phyloP scores from a whole-genome alignment of 768 basidiomycete genomes.

The Leccinum barrowsii region DNA sequence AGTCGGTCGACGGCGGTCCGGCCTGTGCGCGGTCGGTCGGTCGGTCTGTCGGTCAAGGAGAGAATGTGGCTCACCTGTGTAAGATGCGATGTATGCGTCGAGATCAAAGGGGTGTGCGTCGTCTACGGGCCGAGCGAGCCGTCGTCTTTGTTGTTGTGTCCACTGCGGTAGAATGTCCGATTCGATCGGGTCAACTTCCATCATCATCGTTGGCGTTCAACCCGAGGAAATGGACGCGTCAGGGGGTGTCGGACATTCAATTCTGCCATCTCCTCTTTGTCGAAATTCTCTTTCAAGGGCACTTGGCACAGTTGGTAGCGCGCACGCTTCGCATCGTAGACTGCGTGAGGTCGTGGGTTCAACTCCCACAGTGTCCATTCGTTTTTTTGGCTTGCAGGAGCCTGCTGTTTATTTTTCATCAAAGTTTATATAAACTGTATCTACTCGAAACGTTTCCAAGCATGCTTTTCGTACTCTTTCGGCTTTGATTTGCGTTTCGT shows the following conservation, averaged over 20 bases:
- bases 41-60: neutral
- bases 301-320: constrained; percentile 35
- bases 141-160: constrained; percentile 13
- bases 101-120: constrained; percentile 86
- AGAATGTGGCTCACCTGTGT: constrained; percentile 32
- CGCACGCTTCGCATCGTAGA: constrained; percentile 29
- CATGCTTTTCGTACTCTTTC: constrained; percentile 74
- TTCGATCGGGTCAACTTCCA: constrained; percentile 31
- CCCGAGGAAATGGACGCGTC: neutral
- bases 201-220: constrained; percentile 10
- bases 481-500: constrained; percentile 39
- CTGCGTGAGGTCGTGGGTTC: constrained; percentile 35
- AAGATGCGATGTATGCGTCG: constrained; percentile 72
- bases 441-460: constrained; percentile 70
- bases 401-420: no score
- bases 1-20: constrained; percentile 74
- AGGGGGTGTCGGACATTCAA: constrained; percentile 3
- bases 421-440: neutral
- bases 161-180: constrained; percentile 20
- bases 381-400: neutral
- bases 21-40: constrained; percentile 38
- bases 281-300: constrained; percentile 1
- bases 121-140: constrained; percentile 50
- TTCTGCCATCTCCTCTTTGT: fast-evolving
- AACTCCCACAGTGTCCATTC: constrained; percentile 32